Evolutionary conservation across 139 green algal species (phyloP).

Genomic region (Coccomyxa sp.): DNA sequence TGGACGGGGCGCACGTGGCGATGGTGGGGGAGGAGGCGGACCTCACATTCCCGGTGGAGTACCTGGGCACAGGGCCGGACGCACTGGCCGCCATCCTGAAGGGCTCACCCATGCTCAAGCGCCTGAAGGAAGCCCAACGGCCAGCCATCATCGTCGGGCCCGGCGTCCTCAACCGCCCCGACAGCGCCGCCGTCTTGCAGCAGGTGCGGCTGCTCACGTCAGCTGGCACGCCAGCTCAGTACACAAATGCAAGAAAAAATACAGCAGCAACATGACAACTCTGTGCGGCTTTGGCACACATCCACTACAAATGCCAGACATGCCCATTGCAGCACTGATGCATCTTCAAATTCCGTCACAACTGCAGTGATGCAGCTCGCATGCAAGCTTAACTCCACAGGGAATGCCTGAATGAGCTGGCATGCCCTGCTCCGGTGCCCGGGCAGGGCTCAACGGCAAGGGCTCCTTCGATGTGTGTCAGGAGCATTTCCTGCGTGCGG

Average conservation of each 20-base stretch:
- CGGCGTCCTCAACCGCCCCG: conserved; percentile 70
- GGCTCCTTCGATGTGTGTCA: too few relatives aligned
- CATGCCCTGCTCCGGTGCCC: too few relatives aligned
- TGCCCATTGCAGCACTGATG: neutral
- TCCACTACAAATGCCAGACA: too few relatives aligned
- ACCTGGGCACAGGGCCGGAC: conserved; percentile 72
- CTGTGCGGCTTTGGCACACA: too few relatives aligned
- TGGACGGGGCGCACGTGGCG: conserved; percentile 54
- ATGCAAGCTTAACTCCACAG: too few relatives aligned
- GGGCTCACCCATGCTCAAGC: conserved; percentile 49
- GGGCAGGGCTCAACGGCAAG: too few relatives aligned
- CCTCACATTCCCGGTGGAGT: conserved; percentile 87
- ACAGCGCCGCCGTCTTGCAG: conserved; percentile 76
- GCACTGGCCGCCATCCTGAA: conserved; percentile 60
- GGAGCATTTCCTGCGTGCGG: too few relatives aligned
- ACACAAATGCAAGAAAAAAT: too few relatives aligned
- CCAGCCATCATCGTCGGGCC: conserved; percentile 89
- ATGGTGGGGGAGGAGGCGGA: conserved; percentile 76
- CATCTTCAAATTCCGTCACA: too few relatives aligned
- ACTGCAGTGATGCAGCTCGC: too few relatives aligned
- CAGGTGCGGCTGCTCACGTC: conserved; percentile 39
- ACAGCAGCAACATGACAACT: too few relatives aligned
- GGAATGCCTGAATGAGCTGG: too few relatives aligned
- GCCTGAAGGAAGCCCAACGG: conserved; percentile 68
- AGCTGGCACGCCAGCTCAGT: neutral